Percentiles rank a stretch among this genome's conserved stretches.
phyloP scores from a whole-genome alignment of 495 filamentous ascomycete genomes.

The Xylona heveae region DNA sequence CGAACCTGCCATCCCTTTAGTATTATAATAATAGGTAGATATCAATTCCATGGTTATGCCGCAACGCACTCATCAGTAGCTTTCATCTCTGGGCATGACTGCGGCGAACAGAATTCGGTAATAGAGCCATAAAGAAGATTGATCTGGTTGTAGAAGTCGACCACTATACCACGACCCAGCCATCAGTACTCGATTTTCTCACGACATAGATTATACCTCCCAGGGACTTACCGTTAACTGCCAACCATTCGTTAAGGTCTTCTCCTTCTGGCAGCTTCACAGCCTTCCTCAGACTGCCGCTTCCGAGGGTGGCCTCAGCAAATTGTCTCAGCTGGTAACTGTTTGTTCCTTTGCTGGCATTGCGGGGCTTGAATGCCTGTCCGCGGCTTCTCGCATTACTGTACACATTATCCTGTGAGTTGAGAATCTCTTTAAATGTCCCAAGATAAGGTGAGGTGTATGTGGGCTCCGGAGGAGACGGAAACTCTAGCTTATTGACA shows the following conservation, averaged over 20 bases:
- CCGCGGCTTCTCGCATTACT: conserved; percentile 70
- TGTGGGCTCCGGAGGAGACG: conserved; percentile 10
- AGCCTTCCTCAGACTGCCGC: conserved; percentile 84
- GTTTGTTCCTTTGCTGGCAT: conserved; percentile 67
- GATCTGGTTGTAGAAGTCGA: conserved; percentile 99
- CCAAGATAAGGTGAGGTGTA: conserved; percentile 4
- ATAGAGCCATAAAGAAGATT: conserved; percentile 97
- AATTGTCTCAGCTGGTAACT: conserved; percentile 95
- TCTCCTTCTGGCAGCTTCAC: conserved; percentile 94
- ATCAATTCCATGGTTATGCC: too few species aligned
- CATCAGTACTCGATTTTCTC: too few species aligned
- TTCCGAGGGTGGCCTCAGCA: conserved; percentile 89
- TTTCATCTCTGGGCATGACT: conserved; percentile 97
- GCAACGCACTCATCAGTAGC: conserved; percentile 85
- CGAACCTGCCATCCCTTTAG: conserved; percentile 37
- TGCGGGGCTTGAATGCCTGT: conserved; percentile 80
- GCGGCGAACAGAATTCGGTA: conserved; percentile 95
- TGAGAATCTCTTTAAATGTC: conserved; percentile 5
- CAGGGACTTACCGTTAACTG: conserved; percentile 60
- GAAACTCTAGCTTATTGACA: conserved; percentile 3
- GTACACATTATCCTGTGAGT: conserved; percentile 18
- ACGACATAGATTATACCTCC: too few species aligned
- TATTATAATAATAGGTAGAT: neutral
- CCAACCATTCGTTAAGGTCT: conserved; percentile 92
- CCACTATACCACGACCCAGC: conserved; percentile 32